Evolutionary conservation across 441 rosid genomes (phyloP).

Genomic region (Populus hybrid): DNA sequence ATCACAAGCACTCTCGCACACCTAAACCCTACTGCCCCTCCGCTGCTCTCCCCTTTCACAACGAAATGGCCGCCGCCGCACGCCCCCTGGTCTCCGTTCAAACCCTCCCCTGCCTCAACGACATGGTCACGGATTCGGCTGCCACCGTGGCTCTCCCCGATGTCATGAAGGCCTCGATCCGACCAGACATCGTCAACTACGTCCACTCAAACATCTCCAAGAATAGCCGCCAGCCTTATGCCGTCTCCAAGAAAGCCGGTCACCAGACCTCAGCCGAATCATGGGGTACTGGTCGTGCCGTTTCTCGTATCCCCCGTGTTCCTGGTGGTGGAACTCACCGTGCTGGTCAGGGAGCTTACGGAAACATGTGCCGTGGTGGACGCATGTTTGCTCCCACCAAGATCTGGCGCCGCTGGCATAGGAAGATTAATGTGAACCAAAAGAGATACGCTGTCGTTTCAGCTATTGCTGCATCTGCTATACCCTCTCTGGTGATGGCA

Average conservation of each 20-base stretch:
- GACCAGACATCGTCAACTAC: constrained; percentile 68
- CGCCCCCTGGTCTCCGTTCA: constrained; percentile 74
- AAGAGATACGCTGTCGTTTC: constrained; percentile 81
- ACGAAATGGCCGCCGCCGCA: constrained; percentile 44
- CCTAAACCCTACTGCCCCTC: too few relatives aligned
- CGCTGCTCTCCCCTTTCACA: not conserved
- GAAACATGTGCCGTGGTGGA: constrained; percentile 98
- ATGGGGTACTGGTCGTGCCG: constrained; percentile 98
- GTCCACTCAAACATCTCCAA: constrained; percentile 71
- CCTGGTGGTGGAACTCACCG: constrained; percentile 99
- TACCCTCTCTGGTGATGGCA: constrained; percentile 87
- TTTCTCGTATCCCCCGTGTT: constrained; percentile 97
- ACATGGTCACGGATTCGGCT: constrained; percentile 62
- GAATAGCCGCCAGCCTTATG: constrained; percentile 83
- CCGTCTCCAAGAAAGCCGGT: constrained; percentile 74
- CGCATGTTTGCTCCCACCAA: constrained; percentile 98
- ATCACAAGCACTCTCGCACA: too few relatives aligned
- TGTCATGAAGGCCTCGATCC: constrained; percentile 64
- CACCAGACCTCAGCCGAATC: constrained; percentile 97
- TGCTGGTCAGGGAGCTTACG: constrained; percentile 96
- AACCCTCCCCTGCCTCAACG: constrained; percentile 40
- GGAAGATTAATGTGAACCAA: constrained; percentile 75
- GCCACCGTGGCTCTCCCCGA: constrained; percentile 54
- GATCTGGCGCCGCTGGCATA: constrained; percentile 99
- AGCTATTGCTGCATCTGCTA: constrained; percentile 84